These are phyloP conservation scores for Cardamine occulta DNA, from an alignment of 345 rosid species.

Conservation along the genomic window DNA sequence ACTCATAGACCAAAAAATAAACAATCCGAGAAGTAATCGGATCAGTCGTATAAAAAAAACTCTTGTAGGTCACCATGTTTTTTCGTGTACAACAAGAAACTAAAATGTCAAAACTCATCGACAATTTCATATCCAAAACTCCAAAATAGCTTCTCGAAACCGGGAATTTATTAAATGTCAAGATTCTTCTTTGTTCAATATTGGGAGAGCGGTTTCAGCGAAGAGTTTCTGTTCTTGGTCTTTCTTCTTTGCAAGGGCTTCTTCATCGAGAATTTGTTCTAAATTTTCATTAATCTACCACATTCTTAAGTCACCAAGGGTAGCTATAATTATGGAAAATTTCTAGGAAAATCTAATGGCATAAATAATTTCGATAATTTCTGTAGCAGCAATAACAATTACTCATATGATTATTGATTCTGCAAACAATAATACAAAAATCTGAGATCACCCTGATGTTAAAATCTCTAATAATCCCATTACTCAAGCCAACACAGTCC, in stretches of 20 bases:
- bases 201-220: no score
- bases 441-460: no score
- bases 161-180: no score
- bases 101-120: neutral
- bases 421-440: no score
- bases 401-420: neutral
- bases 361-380: neutral
- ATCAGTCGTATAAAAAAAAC: neutral
- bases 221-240: constrained; percentile 63
- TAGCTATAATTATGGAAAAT: no score
- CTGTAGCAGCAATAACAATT: neutral
- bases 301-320: no score
- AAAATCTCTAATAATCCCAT: no score
- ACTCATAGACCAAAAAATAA: neutral
- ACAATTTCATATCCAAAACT: neutral
- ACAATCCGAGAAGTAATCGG: neutral
- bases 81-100: neutral
- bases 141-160: neutral
- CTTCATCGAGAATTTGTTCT: constrained; percentile 69
- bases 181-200: neutral
- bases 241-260: constrained; percentile 73
- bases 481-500: no score
- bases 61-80: neutral
- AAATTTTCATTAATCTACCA: neutral
- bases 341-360: neutral